Evolutionary conservation across 1,284 basidiomycete genomes (phyloP).

Genomic region (Ganoderma sinense): DNA sequence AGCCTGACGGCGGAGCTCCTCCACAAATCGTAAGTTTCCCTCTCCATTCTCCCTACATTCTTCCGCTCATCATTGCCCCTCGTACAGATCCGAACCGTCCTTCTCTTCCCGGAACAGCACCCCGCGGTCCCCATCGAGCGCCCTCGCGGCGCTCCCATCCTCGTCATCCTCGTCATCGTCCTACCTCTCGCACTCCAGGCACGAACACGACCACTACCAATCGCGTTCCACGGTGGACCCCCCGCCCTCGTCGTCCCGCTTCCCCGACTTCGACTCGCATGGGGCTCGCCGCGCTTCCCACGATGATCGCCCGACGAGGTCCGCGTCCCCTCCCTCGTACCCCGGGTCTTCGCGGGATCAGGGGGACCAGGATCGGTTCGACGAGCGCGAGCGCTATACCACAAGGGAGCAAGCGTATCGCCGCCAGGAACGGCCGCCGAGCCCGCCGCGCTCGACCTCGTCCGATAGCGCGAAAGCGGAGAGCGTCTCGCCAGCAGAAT

Average conservation of each 20-base stretch:
- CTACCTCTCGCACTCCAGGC: neutral
- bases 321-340: slow-evolving; percentile 25
- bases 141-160: slow-evolving; percentile 22
- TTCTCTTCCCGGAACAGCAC: slow-evolving; percentile 1
- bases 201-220: slow-evolving; percentile 11
- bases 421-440: slow-evolving; percentile 24
- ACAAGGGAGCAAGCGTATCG: slow-evolving; percentile 8
- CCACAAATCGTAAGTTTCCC: slow-evolving; percentile 25
- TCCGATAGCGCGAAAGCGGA: slow-evolving; percentile 13
- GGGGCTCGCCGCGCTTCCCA: slow-evolving; percentile 9
- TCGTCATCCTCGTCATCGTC: slow-evolving; percentile 6
- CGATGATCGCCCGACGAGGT: slow-evolving; percentile 25
- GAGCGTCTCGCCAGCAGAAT: slow-evolving; percentile 43
- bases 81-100: slow-evolving; percentile 16
- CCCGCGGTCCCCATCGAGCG: slow-evolving; percentile 24
- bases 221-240: slow-evolving; percentile 21
- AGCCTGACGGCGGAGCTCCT: slow-evolving; percentile 26
- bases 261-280: slow-evolving; percentile 4
- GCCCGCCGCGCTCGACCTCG: slow-evolving; percentile 27
- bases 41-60: slow-evolving; percentile 2
- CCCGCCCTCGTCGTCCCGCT: slow-evolving; percentile 3
- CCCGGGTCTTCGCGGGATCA: slow-evolving; percentile 6
- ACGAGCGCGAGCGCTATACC: slow-evolving; percentile 7
- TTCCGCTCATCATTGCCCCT: slow-evolving; percentile 14
- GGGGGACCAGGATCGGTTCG: slow-evolving; percentile 1